Evolutionary conservation across 2,329 filamentous ascomycete genomes (phyloP).

Genomic region (Scopulariopsis brevicaulis): DNA sequence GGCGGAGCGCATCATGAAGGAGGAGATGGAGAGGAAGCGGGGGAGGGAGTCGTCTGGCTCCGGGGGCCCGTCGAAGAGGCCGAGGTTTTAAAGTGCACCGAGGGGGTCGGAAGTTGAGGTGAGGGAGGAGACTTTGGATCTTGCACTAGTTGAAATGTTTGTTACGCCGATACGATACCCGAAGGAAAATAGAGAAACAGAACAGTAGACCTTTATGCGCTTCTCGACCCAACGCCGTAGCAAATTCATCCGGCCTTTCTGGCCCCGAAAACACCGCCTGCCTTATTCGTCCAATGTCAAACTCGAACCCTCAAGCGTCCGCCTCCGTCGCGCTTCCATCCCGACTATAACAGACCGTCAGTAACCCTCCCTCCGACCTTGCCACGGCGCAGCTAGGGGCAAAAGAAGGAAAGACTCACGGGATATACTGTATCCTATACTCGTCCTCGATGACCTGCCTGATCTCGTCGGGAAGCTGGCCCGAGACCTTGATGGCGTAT

Average conservation of each 20-base stretch:
- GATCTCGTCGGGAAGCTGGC: constrained; percentile 60
- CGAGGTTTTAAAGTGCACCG: constrained; percentile 17
- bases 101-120: no score
- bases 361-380: background rate
- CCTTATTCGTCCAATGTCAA: background rate
- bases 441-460: constrained; percentile 50
- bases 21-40: constrained; percentile 64
- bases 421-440: constrained; percentile 53
- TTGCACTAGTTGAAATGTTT: constrained; percentile 3
- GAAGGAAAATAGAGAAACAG: background rate
- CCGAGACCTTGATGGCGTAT: constrained; percentile 91
- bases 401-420: constrained; percentile 45
- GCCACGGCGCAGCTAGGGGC: constrained; percentile 4
- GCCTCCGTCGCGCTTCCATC: constrained; percentile 44
- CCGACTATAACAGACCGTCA: constrained; percentile 24
- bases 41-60: constrained; percentile 34
- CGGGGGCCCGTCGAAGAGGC: constrained; percentile 32
- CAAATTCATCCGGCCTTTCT: background rate
- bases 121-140: no score
- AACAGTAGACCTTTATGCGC: background rate
- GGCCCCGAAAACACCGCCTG: background rate
- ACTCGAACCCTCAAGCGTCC: constrained; percentile 20
- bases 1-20: constrained; percentile 80
- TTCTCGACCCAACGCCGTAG: background rate
- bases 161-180: constrained; percentile 3